Conservation (phyloP, 805 yeast species). For the Lipomyces orientalis region DNA sequence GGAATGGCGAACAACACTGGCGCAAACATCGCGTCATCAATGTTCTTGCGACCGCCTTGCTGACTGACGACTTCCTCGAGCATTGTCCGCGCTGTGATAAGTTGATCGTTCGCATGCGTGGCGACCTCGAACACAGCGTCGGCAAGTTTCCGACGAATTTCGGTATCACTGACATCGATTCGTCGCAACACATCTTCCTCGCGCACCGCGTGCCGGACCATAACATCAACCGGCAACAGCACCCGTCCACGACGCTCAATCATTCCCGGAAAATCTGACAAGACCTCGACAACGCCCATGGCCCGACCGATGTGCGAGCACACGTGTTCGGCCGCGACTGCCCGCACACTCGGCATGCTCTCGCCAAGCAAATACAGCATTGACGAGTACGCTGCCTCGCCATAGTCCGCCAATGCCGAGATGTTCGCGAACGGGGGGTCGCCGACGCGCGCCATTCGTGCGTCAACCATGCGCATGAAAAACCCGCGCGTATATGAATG, state of each 20-base stretch:
- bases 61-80: conserved; percentile 50
- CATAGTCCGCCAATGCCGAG: conserved; percentile 71
- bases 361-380: conserved; percentile 70
- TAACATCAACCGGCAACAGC: conserved; percentile 65
- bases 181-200: conserved; percentile 63
- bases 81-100: conserved; percentile 69
- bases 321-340: conserved; percentile 49
- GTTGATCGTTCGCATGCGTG: conserved; percentile 78
- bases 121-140: conserved; percentile 73
- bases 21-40: conserved; percentile 62
- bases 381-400: conserved; percentile 81
- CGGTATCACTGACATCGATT: conserved; percentile 39
- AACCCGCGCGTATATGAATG: conserved; percentile 58
- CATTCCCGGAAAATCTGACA: conserved; percentile 65
- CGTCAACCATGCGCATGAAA: conserved; percentile 64
- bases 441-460: conserved; percentile 60
- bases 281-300: conserved; percentile 67
- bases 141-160: conserved; percentile 51
- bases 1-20: conserved; percentile 76
- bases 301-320: conserved; percentile 82
- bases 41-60: conserved; percentile 46
- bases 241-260: conserved; percentile 58
- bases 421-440: conserved; percentile 54
- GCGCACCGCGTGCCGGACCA: conserved; percentile 60
- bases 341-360: conserved; percentile 45